Evolutionary conservation across 768 basidiomycete genomes (phyloP), one percentile per base, ranked within the genome.

Genomic region (Crassisporium funariophilum): DNA sequence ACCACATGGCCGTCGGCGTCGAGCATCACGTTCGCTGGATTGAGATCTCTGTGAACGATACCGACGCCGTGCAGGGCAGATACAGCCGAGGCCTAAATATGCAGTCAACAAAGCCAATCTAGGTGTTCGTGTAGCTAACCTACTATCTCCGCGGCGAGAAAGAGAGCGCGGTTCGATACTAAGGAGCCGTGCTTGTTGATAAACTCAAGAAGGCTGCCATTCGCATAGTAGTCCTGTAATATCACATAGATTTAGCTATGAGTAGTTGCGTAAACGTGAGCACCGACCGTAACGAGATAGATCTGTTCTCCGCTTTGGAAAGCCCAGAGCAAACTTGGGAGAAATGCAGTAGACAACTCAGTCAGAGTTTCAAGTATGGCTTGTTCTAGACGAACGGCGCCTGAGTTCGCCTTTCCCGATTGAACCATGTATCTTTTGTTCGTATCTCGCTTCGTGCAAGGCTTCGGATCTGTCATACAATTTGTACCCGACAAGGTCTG

Each of bases 61-160:
- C 74, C 73, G 23, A 60, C 60, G 7, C 57, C 55, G 54, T 82
- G 80, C 5, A 84, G 61, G 39, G 61, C 58, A 8, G 64, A 60
- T 5, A 84, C 57, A 4, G 70, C 80, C 35, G 70, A 67, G 12
- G 67, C 59, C 76, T 78, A 21, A 12, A 24, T 17, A 35, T 43
- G 33, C 15, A 4, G 15, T 20, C 16, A 9, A 15, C 16, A 13
- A 34, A n/a, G n/a, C 7, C 3, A 10, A 8, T 4, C 21, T 2
- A 13, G 25, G n/a, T 7, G 37, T 8, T 33, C 19, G 25, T 31
- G 3, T 10, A 12, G 17, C 46, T 42, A 19, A 12, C 34, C 49
- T 41, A 81, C 80, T 23, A 82, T 58, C 59, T 83, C 79, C 23
- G 72, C 68, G 4, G 75, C 74, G 51, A 75, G 78, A 38, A 76